Evolutionary conservation across 2,329 filamentous ascomycete genomes (phyloP).

Genomic region (Hypomyces perniciosus): DNA sequence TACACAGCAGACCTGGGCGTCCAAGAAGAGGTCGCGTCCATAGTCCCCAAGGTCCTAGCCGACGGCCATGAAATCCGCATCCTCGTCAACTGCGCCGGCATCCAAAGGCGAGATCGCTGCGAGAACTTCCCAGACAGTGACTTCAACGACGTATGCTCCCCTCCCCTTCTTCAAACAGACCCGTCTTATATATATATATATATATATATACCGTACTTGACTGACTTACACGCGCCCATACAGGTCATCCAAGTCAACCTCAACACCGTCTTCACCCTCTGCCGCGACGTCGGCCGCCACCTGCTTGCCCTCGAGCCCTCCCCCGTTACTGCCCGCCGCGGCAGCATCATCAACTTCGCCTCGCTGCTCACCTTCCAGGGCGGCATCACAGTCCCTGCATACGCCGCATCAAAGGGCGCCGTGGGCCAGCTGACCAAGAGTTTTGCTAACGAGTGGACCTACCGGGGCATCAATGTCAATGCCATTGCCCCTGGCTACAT

Average conservation of each 20-base stretch:
- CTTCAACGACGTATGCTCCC: conserved; percentile 57
- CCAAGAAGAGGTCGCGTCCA: conserved; percentile 50
- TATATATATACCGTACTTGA: not conserved
- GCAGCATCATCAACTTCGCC: conserved; percentile 78
- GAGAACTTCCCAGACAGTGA: conserved; percentile 70
- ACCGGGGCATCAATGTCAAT: conserved; percentile 76
- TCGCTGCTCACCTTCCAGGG: conserved; percentile 80
- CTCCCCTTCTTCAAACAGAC: too few species aligned
- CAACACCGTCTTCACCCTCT: conserved; percentile 70
- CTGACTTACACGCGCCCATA: not conserved
- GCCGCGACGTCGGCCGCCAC: conserved; percentile 71
- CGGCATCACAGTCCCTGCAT: conserved; percentile 81
- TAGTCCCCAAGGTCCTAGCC: conserved; percentile 55
- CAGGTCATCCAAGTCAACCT: conserved; percentile 82
- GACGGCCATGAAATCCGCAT: conserved; percentile 65
- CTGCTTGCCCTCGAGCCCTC: conserved; percentile 57
- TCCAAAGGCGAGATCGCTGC: conserved; percentile 72
- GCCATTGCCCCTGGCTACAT: conserved; percentile 88
- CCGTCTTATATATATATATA: not conserved
- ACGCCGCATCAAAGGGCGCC: conserved; percentile 79
- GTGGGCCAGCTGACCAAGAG: conserved; percentile 81
- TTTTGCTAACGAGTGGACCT: conserved; percentile 79
- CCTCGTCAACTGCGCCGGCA: conserved; percentile 80
- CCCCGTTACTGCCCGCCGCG: conserved; percentile 48
- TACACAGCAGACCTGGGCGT: conserved; percentile 66